phyloP scores from a whole-genome alignment of 2,329 filamentous ascomycete species.

The Colletotrichum navitas region DNA sequence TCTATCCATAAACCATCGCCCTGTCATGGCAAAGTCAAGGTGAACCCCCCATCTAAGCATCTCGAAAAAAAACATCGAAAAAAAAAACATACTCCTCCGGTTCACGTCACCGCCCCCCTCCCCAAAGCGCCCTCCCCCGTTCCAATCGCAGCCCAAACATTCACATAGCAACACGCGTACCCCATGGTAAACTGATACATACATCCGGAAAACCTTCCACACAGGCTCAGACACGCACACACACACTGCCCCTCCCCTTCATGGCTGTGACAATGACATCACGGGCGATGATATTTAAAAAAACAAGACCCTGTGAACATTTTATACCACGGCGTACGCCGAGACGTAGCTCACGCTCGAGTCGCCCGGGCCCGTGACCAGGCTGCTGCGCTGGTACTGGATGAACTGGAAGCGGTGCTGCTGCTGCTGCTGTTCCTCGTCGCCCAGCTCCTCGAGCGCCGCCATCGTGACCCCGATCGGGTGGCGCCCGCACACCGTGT shows the following conservation, averaged over 20 bases:
- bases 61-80: too few relatives aligned
- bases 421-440: constrained; percentile 41
- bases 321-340: constrained; percentile 82
- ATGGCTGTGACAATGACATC: neutral
- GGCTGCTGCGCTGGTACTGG: constrained; percentile 86
- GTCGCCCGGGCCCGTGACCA: constrained; percentile 75
- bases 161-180: too few relatives aligned
- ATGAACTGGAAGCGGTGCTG: constrained; percentile 78
- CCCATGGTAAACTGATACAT: neutral
- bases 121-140: too few relatives aligned
- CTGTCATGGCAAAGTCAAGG: neutral
- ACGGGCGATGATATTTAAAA: neutral
- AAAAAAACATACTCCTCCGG: neutral
- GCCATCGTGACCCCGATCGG: constrained; percentile 96
- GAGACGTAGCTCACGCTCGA: constrained; percentile 97
- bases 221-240: too few relatives aligned
- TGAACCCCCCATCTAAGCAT: constrained; percentile 28
- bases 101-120: neutral
- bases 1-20: neutral
- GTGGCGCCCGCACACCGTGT: constrained; percentile 95
- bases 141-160: too few relatives aligned
- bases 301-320: neutral
- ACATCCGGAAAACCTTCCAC: neutral
- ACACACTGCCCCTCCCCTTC: too few relatives aligned
- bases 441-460: constrained; percentile 76